These are phyloP conservation scores for Metschnikowia bowlesiae DNA, from an alignment of 805 yeast genomes.

Conservation along the genomic window DNA sequence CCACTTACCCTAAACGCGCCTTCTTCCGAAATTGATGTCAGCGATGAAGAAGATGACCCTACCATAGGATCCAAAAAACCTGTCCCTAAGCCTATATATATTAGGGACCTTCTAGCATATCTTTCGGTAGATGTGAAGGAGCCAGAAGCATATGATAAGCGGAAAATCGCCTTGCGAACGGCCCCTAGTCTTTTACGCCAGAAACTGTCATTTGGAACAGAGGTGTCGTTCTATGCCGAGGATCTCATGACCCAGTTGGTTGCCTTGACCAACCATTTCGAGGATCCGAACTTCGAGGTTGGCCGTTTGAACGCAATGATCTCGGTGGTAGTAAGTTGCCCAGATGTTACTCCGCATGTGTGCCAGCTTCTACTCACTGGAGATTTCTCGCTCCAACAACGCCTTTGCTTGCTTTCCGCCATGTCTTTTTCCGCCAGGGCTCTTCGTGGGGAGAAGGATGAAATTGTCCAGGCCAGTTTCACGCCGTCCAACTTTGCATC, in stretches of 20 bases:
- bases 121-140: conserved; percentile 44
- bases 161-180: conserved; percentile 41
- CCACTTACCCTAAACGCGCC: conserved; percentile 4
- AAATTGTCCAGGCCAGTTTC: conserved; percentile 33
- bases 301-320: conserved; percentile 60
- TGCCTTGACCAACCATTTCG: conserved; percentile 53
- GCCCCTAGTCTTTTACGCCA: conserved; percentile 62
- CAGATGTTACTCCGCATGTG: conserved; percentile 41
- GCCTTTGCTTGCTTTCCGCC: conserved; percentile 65
- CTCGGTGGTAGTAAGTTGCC: conserved; percentile 54
- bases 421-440: conserved; percentile 72
- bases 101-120: conserved; percentile 65
- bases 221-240: conserved; percentile 54
- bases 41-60: conserved; percentile 53
- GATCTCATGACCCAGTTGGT: conserved; percentile 49
- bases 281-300: conserved; percentile 58
- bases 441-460: conserved; percentile 58
- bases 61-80: conserved; percentile 32
- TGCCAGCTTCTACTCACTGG: conserved; percentile 53
- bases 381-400: conserved; percentile 76
- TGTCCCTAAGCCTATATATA: conserved; percentile 55
- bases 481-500: conserved; percentile 29
- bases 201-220: conserved; percentile 57
- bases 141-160: conserved; percentile 47
- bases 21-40: conserved; percentile 9